Percentiles rank a stretch among this genome's conserved stretches.
phyloP scores from a whole-genome alignment of 2,329 filamentous ascomycete genomes.

The Verticillium tricorpus region DNA sequence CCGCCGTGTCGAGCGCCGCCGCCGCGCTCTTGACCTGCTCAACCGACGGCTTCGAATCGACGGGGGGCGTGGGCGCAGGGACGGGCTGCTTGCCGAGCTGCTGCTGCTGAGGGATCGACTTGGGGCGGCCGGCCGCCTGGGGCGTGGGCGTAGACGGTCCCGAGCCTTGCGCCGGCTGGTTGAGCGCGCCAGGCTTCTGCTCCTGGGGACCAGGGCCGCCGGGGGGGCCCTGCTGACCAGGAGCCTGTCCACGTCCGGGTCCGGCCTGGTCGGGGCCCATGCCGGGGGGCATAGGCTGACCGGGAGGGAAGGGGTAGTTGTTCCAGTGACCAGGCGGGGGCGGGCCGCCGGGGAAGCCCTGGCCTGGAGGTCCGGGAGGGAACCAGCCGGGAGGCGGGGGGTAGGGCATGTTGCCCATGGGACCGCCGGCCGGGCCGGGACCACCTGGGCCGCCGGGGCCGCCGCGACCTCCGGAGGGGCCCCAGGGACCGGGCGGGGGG shows the following conservation, averaged over 20 bases:
- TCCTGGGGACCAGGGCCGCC: slow-evolving; percentile 25
- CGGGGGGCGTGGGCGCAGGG: slow-evolving; percentile 57
- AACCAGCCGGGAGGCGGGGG: slow-evolving; percentile 76
- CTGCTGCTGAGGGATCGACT: slow-evolving; percentile 6
- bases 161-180: slow-evolving; percentile 44
- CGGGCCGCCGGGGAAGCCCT: slow-evolving; percentile 73
- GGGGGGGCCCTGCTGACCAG: slow-evolving; percentile 19
- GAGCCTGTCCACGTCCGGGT: neutral
- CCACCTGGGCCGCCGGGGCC: slow-evolving; percentile 7
- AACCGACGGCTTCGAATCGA: slow-evolving; percentile 63
- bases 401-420: slow-evolving; percentile 71
- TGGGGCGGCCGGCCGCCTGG: slow-evolving; percentile 7
- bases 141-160: slow-evolving; percentile 41
- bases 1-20: slow-evolving; percentile 39
- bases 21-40: slow-evolving; percentile 49
- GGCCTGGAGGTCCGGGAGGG: slow-evolving; percentile 62
- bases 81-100: slow-evolving; percentile 21
- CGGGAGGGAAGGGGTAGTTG: slow-evolving; percentile 58
- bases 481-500: slow-evolving; percentile 51
- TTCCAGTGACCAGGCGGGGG: slow-evolving; percentile 47
- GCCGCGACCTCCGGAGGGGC: slow-evolving; percentile 41
- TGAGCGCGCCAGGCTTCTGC: slow-evolving; percentile 46
- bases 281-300: slow-evolving; percentile 49
- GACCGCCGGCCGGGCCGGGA: slow-evolving; percentile 53
- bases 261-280: slow-evolving; percentile 12